These are phyloP conservation scores for Marasmius tenuissimus DNA, from an alignment of 1,284 basidiomycete genomes.

Conservation along the genomic window DNA sequence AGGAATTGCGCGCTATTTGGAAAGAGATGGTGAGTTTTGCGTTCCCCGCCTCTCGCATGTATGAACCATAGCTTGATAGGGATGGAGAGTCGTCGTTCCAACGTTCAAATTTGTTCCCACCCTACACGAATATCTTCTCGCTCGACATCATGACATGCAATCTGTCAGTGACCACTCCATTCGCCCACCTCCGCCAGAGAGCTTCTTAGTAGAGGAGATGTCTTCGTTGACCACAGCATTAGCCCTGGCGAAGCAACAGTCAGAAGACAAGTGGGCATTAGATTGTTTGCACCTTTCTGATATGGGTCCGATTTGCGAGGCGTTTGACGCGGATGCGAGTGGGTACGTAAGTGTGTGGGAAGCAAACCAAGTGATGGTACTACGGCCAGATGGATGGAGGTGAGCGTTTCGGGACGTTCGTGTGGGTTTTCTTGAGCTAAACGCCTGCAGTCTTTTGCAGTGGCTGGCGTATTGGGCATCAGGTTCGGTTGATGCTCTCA, in stretches of 20 bases:
- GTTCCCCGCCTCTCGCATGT: too few species aligned
- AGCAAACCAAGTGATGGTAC: conserved; percentile 3
- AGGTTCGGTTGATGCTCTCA: not conserved
- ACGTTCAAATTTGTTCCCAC: conserved; percentile 9
- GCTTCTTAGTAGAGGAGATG: conserved; percentile 1
- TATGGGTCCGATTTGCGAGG: conserved; percentile 6
- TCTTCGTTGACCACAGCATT: not conserved
- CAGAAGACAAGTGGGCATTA: conserved; percentile 12
- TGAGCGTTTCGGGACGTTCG: not conserved
- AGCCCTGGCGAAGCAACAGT: not conserved
- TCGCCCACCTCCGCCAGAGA: not conserved
- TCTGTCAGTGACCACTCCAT: not conserved
- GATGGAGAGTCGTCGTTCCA: conserved; percentile 10
- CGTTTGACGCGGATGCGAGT: conserved; percentile 12
- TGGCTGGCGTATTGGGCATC: conserved; percentile 16
- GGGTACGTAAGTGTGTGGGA: conserved; percentile 14
- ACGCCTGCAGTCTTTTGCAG: conserved; percentile 5
- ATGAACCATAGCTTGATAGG: not conserved
- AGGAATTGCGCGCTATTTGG: conserved; percentile 23
- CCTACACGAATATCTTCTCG: conserved; percentile 10
- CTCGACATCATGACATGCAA: conserved; percentile 2
- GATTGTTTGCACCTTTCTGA: conserved; percentile 6
- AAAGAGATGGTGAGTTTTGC: conserved; percentile 18
- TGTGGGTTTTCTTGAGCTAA: not conserved
- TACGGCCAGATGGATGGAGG: conserved; percentile 10